Evolutionary conservation across 495 filamentous ascomycete genomes (phyloP).

Genomic region (Aspergillus heteromorphus): DNA sequence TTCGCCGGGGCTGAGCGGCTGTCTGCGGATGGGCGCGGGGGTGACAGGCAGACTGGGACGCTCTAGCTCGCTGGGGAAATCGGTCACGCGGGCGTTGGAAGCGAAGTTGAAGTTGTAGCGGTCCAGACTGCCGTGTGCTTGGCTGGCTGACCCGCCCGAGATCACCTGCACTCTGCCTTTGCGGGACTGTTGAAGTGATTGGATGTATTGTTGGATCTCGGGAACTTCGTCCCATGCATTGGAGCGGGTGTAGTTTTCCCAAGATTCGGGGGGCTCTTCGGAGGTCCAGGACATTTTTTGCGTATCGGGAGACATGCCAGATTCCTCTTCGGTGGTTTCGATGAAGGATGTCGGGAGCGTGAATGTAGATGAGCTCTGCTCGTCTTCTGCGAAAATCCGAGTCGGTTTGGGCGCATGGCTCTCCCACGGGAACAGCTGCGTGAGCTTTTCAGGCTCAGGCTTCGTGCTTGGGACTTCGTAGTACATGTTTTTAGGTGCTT

Average conservation of each 20-base stretch:
- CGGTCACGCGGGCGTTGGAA: constrained; percentile 63
- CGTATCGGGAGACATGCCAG: constrained; percentile 7
- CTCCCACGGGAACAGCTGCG: constrained; percentile 86
- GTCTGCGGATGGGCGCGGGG: constrained; percentile 65
- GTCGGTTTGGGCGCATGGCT: constrained; percentile 55
- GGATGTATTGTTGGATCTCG: constrained; percentile 75
- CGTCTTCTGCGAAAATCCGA: constrained; percentile 65
- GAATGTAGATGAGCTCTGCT: constrained; percentile 6
- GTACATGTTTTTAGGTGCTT: constrained; percentile 79
- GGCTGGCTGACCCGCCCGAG: constrained; percentile 13
- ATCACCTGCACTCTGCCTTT: constrained; percentile 56
- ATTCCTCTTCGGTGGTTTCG: constrained; percentile 29
- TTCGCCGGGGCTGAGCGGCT: constrained; percentile 48
- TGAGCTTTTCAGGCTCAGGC: constrained; percentile 50
- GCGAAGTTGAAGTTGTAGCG: constrained; percentile 25
- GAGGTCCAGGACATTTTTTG: constrained; percentile 39
- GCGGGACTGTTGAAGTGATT: constrained; percentile 59
- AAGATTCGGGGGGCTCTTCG: constrained; percentile 48
- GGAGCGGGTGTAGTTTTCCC: constrained; percentile 56
- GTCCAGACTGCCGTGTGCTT: constrained; percentile 6
- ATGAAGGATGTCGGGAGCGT: constrained; percentile 13
- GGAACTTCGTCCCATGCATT: constrained; percentile 90
- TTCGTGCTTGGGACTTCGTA: constrained; percentile 66
- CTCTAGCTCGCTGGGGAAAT: constrained; percentile 80
- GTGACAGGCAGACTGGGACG: constrained; percentile 88